Percentiles rank a stretch among this genome's conserved stretches.
Conservation (phyloP, 1,284 basidiomycete species). For the Cerioporus squamosus region DNA sequence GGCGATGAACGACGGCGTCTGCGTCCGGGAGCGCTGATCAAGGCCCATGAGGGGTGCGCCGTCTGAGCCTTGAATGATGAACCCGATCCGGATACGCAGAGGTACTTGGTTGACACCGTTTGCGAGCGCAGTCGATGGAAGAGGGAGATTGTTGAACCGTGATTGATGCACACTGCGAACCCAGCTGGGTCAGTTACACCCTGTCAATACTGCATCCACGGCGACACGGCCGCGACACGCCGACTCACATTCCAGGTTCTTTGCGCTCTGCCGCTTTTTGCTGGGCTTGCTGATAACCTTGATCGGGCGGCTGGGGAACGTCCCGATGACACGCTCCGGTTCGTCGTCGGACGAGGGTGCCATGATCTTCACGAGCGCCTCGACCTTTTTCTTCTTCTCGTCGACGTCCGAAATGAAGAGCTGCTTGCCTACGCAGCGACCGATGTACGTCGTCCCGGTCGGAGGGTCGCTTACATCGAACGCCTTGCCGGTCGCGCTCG, state of each 20-base stretch:
- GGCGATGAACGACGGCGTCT: slow-evolving; percentile 84
- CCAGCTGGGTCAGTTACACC: not conserved
- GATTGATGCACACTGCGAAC: slow-evolving; percentile 84
- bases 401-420: slow-evolving; percentile 90
- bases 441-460: slow-evolving; percentile 80
- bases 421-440: slow-evolving; percentile 89
- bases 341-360: slow-evolving; percentile 81
- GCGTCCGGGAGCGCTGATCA: slow-evolving; percentile 70
- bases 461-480: slow-evolving; percentile 84
- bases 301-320: slow-evolving; percentile 90
- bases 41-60: slow-evolving; percentile 83
- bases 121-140: slow-evolving; percentile 95
- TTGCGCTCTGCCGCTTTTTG: slow-evolving; percentile 94
- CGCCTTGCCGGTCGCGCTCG: slow-evolving; percentile 77
- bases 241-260: slow-evolving; percentile 88
- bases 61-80: slow-evolving; percentile 90
- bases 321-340: slow-evolving; percentile 80
- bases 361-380: slow-evolving; percentile 88
- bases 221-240: slow-evolving; percentile 6
- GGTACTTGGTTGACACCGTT: slow-evolving; percentile 94
- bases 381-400: slow-evolving; percentile 91
- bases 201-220: slow-evolving; percentile 14
- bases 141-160: slow-evolving; percentile 93
- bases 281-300: slow-evolving; percentile 97
- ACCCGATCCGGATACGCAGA: slow-evolving; percentile 91